phyloP scores from a whole-genome alignment of 495 filamentous ascomycete species.

The Entonaema liquescens region DNA sequence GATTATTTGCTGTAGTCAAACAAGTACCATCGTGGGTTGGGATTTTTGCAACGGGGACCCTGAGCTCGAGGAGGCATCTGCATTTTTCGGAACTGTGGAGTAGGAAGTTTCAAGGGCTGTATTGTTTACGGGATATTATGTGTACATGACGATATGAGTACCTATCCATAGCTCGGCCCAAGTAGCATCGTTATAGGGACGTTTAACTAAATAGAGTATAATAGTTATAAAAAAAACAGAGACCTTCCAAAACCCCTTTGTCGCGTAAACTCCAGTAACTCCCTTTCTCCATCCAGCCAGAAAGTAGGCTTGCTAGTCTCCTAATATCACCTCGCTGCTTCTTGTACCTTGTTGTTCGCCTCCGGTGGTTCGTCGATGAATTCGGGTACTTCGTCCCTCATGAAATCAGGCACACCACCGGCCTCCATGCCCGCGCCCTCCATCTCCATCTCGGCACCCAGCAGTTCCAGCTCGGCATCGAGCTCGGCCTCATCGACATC shows the following conservation, averaged over 20 bases:
- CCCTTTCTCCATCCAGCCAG: slow-evolving; percentile 1
- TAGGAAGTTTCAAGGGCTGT: slow-evolving; percentile 31
- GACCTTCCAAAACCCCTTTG: slow-evolving; percentile 1
- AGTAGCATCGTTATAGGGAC: neutral
- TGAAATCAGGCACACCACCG: slow-evolving; percentile 79
- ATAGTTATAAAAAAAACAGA: slow-evolving; percentile 4
- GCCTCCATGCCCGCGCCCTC: slow-evolving; percentile 65
- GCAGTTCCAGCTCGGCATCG: slow-evolving; percentile 93
- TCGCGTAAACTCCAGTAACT: slow-evolving; percentile 31
- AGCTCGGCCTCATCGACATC: slow-evolving; percentile 98
- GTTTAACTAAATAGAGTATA: slow-evolving; percentile 26
- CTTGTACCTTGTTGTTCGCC: slow-evolving; percentile 75
- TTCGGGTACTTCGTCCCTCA: slow-evolving; percentile 87
- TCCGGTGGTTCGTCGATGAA: slow-evolving; percentile 88
- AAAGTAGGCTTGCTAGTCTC: neutral
- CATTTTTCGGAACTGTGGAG: slow-evolving; percentile 74
- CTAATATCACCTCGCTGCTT: slow-evolving; percentile 67
- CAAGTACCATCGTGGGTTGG: slow-evolving; percentile 93
- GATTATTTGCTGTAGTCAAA: slow-evolving; percentile 93
- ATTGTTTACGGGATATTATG: neutral
- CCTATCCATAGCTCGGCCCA: no score
- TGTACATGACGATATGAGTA: neutral
- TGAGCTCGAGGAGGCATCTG: slow-evolving; percentile 80
- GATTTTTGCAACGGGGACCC: slow-evolving; percentile 93
- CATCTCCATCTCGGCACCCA: slow-evolving; percentile 89